These are phyloP conservation scores for Penicillium waksmanii DNA, from an alignment of 495 filamentous ascomycete species.

Conservation along the genomic window DNA sequence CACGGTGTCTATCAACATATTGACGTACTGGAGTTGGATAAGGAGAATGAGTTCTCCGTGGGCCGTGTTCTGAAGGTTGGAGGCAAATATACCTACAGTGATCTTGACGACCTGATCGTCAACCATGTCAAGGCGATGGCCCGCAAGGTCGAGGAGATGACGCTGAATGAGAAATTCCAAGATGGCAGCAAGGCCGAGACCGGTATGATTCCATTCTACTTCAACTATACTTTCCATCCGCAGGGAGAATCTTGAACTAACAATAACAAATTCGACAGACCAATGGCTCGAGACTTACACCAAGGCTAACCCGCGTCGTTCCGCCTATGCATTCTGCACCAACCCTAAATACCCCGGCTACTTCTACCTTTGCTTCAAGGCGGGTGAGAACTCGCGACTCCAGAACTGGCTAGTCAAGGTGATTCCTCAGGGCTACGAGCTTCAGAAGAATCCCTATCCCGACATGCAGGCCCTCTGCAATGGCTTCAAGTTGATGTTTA, in stretches of 20 bases:
- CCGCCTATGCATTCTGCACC: slow-evolving; percentile 91
- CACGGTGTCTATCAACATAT: slow-evolving; percentile 95
- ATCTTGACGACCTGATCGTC: slow-evolving; percentile 96
- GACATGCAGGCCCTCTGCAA: slow-evolving; percentile 95
- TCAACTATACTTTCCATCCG: slow-evolving; percentile 1
- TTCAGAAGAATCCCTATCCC: slow-evolving; percentile 83
- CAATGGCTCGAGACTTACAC: slow-evolving; percentile 94
- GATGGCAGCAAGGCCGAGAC: slow-evolving; percentile 76
- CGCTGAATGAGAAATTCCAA: slow-evolving; percentile 88
- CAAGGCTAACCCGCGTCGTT: slow-evolving; percentile 92
- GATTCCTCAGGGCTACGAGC: slow-evolving; percentile 85
- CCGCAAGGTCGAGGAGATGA: slow-evolving; percentile 95
- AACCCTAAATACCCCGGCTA: slow-evolving; percentile 91
- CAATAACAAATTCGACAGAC: slow-evolving; percentile 56
- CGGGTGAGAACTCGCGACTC: slow-evolving; percentile 69
- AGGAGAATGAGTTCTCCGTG: slow-evolving; percentile 93
- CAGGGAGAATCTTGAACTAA: slow-evolving; percentile 15
- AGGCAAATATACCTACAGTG: slow-evolving; percentile 85
- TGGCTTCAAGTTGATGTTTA: slow-evolving; percentile 72
- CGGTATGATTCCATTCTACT: slow-evolving; percentile 60
- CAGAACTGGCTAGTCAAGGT: slow-evolving; percentile 88
- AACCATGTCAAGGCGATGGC: slow-evolving; percentile 97
- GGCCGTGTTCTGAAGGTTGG: slow-evolving; percentile 81
- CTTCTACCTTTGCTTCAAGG: slow-evolving; percentile 95
- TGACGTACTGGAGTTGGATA: slow-evolving; percentile 94